Evolutionary conservation across 371 early-diverging fungal genomes (phyloP).

Genomic region (Mucor mucedo): DNA sequence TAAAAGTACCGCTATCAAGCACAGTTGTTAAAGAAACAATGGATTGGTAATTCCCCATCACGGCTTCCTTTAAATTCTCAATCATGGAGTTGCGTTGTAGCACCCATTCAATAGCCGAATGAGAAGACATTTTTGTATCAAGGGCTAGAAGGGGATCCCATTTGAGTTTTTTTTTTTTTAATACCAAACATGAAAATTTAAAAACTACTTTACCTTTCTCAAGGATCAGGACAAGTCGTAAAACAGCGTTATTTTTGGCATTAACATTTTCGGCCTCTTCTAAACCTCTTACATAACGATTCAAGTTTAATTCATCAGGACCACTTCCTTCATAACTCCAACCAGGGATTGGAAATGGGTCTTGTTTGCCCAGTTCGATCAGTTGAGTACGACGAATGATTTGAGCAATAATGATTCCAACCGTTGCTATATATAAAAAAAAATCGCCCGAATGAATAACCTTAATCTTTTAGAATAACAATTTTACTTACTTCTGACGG

Average conservation of each 20-base stretch:
- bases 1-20: constrained; percentile 56
- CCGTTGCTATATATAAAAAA: constrained; percentile 53
- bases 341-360: constrained; percentile 56
- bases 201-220: constrained; percentile 54
- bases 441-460: background rate
- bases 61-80: constrained; percentile 65
- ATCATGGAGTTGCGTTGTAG: constrained; percentile 57
- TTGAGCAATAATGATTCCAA: constrained; percentile 66
- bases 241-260: constrained; percentile 56
- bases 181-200: background rate
- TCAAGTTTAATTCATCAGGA: constrained; percentile 31
- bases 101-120: constrained; percentile 67
- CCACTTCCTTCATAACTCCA: constrained; percentile 27
- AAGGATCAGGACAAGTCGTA: constrained; percentile 61
- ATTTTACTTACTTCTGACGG: constrained; percentile 66
- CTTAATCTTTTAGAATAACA: background rate
- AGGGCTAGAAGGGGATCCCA: constrained; percentile 27
- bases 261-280: constrained; percentile 53
- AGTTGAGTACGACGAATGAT: constrained; percentile 64
- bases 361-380: constrained; percentile 44
- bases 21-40: constrained; percentile 59
- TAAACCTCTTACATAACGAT: constrained; percentile 33
- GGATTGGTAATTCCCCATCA: constrained; percentile 68
- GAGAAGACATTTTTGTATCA: constrained; percentile 39
- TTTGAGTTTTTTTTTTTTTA: background rate